Evolutionary conservation across 345 rosid species (phyloP), one percentile per base, ranked within the genome.

Genomic region (Pistacia atlantica): DNA sequence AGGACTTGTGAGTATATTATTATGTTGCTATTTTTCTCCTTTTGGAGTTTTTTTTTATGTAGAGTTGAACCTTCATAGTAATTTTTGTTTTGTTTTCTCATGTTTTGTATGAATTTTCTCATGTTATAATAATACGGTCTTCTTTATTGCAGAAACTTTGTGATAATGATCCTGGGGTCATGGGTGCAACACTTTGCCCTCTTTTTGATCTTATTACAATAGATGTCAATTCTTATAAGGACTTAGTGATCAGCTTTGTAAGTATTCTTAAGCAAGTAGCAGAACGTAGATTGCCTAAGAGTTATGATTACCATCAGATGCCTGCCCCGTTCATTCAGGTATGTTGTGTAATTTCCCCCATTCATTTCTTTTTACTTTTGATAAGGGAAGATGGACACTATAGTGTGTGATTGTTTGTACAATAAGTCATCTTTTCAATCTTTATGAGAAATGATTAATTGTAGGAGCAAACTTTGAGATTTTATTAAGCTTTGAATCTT

Each of bases 291-390:
- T 80, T 96, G 83, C 97, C 98, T 0, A 96, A 96, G 94, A 82
- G 85, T 82, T 96, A 92, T 65, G 99, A 96, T 84, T 96, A 96
- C 82, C 99, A 96, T 86, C 92, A 87, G 83, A 87, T 93, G 97
- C 95, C 99, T n/a, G 99, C 99, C 79, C 99, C 99, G 6, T 96
- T 92, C 86, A 88, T 96, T 77, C 99, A 92, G 98, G 99, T 96
- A 78, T 37, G 55, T 20, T 63, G 8, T 73, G n/a, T 49, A 69
- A 38, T 81, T 45, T 66, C 22, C 45, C 74, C 8, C 57, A 42
- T 56, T 77, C 48, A 14, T 57, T 51, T 49, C 13, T 48, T 28
- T 77, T 67, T 42, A 54, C 1, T 28, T 62, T 48, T 75, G 6
- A 7, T 49, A n/a, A 31, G 69, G 52, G 7, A 66, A 64, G 67